phyloP scores from a whole-genome alignment of 2,329 filamentous ascomycete genomes.

The Fusarium sulawesiense region DNA sequence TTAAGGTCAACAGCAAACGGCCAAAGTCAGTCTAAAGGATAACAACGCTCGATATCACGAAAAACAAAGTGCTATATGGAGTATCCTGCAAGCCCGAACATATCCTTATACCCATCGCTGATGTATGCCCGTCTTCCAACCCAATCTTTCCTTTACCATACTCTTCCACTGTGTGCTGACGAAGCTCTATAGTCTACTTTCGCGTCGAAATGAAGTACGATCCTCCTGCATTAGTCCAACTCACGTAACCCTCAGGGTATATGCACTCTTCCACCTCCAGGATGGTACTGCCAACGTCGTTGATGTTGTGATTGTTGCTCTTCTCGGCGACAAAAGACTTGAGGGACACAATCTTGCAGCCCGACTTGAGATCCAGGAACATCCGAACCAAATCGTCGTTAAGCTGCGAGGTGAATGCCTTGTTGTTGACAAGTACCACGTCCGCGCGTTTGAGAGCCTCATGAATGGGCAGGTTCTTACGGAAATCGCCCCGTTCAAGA shows the following conservation, averaged over 20 bases:
- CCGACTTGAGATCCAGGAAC: slow-evolving; percentile 92
- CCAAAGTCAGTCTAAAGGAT: slow-evolving; percentile 7
- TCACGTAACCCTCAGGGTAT: slow-evolving; percentile 80
- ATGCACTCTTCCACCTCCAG: slow-evolving; percentile 76
- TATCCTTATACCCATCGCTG: slow-evolving; percentile 38
- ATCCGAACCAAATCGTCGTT: slow-evolving; percentile 88
- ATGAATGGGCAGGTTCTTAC: slow-evolving; percentile 76
- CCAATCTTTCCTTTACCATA: slow-evolving; percentile 35
- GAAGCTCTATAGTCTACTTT: slow-evolving; percentile 60
- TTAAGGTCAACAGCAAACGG: slow-evolving; percentile 2
- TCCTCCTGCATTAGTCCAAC: slow-evolving; percentile 88
- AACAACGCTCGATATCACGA: slow-evolving; percentile 21
- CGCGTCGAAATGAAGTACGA: slow-evolving; percentile 90
- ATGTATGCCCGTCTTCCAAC: slow-evolving; percentile 27
- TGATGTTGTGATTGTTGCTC: slow-evolving; percentile 78
- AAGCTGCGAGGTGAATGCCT: slow-evolving; percentile 89
- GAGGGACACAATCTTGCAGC: slow-evolving; percentile 89
- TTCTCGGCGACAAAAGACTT: slow-evolving; percentile 90
- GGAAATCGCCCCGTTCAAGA: slow-evolving; percentile 86
- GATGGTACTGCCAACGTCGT: slow-evolving; percentile 83
- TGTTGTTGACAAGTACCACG: slow-evolving; percentile 98
- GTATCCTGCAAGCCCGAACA: slow-evolving; percentile 49
- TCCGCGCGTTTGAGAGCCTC: slow-evolving; percentile 84
- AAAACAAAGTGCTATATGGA: slow-evolving; percentile 48
- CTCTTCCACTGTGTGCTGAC: slow-evolving; percentile 46